Evolutionary conservation across 73 alveolate species (phyloP).

Genomic region (Blepharisma stoltei): DNA sequence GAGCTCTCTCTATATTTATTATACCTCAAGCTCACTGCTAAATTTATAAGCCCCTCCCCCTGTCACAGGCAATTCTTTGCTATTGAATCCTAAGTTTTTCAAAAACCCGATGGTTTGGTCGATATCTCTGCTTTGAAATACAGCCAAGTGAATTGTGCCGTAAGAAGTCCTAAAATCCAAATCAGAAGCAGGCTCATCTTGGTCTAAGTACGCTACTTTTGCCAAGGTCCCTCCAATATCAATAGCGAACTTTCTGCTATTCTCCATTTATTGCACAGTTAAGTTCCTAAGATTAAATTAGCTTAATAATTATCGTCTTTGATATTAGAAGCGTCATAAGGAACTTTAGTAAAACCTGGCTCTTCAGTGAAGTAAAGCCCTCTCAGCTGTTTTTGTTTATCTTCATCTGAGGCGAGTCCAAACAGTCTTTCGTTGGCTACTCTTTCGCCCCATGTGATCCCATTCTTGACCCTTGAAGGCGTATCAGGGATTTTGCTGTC

Average conservation of each 20-base stretch:
- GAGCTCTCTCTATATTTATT: constrained; percentile 27
- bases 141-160: constrained; percentile 28
- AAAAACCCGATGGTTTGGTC: constrained; percentile 31
- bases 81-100: background rate
- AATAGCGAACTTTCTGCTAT: constrained; percentile 26
- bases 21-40: constrained; percentile 38
- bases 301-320: background rate
- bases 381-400: constrained; percentile 28
- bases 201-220: constrained; percentile 49
- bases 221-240: constrained; percentile 80
- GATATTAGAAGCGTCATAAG: background rate
- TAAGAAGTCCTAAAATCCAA: constrained; percentile 25
- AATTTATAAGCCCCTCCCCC: constrained; percentile 95
- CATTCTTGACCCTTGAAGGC: constrained; percentile 2
- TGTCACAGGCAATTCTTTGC: constrained; percentile 56
- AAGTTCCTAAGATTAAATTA: background rate
- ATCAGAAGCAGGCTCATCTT: constrained; percentile 26
- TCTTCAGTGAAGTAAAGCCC: constrained; percentile 34
- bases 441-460: constrained; percentile 16
- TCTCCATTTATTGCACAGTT: background rate
- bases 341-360: constrained; percentile 18
- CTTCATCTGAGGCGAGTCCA: background rate
- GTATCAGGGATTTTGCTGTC: constrained; percentile 1
- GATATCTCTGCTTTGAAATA: constrained; percentile 25
- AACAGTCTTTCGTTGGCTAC: background rate